Conservation (phyloP, 73 alveolate genomes). For the Uronychia binucleata region DNA sequence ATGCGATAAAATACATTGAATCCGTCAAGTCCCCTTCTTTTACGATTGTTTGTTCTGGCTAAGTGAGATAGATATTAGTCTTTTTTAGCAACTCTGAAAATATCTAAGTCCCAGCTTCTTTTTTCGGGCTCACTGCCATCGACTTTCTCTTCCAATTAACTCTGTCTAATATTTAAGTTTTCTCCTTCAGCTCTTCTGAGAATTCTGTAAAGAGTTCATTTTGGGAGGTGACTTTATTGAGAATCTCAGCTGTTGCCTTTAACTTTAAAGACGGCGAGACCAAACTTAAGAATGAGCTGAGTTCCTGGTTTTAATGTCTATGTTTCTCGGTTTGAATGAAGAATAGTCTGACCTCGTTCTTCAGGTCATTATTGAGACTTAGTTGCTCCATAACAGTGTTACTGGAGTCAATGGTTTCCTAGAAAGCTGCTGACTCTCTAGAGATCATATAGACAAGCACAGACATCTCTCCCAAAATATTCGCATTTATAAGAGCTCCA, state of each 20-base stretch:
- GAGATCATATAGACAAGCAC: conserved; percentile 1
- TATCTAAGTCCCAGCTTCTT: neutral
- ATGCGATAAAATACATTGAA: conserved; percentile 27
- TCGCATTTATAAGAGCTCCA: conserved; percentile 21
- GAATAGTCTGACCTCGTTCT: neutral
- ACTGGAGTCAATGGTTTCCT: neutral
- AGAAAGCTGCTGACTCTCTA: neutral
- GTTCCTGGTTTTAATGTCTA: neutral
- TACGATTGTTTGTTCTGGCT: conserved; percentile 27
- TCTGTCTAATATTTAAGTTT: too few species aligned
- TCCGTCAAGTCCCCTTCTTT: conserved; percentile 20
- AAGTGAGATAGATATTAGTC: conserved; percentile 11
- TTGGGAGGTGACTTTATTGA: neutral
- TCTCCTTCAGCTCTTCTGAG: too few species aligned
- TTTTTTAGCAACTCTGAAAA: neutral
- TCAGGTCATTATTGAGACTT: neutral
- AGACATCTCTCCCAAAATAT: conserved; percentile 14
- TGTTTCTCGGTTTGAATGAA: neutral
- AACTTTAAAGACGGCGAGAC: neutral
- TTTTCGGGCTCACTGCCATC: neutral
- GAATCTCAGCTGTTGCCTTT: neutral
- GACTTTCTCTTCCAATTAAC: neutral
- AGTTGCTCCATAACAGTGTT: conserved; percentile 8
- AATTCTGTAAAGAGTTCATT: too few species aligned
- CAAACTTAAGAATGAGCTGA: neutral